These are phyloP conservation scores for Cladosporium sp. DNA, from an alignment of 2,329 filamentous ascomycete species.

Conservation along the genomic window DNA sequence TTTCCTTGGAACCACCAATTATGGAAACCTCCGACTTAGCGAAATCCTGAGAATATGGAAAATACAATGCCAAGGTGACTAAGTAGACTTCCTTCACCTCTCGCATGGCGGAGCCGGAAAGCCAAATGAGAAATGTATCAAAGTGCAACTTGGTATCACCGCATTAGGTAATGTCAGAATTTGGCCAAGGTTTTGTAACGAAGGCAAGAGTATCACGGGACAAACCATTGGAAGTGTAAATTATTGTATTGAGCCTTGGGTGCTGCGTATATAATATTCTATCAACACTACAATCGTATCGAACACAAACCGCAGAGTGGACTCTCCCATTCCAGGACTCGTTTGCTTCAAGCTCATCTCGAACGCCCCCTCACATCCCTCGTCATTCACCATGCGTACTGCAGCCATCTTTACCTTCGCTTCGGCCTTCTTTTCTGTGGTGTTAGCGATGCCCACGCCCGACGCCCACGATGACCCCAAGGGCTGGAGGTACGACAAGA, in stretches of 20 bases:
- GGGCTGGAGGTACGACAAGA: too few relatives aligned
- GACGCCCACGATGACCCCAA: background rate
- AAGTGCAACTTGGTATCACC: background rate
- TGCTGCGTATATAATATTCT: too few relatives aligned
- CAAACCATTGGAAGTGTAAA: too few relatives aligned
- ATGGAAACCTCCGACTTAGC: background rate
- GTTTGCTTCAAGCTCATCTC: too few relatives aligned
- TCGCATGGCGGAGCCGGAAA: background rate
- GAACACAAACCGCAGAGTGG: too few relatives aligned
- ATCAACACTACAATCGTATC: too few relatives aligned
- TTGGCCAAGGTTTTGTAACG: background rate
- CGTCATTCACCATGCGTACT: too few relatives aligned
- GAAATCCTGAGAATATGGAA: background rate
- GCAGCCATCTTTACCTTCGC: too few relatives aligned
- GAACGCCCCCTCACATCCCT: too few relatives aligned
- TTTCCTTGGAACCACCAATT: background rate
- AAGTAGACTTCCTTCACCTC: background rate
- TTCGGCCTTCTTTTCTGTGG: background rate
- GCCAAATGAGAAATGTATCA: background rate
- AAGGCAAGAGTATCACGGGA: too few relatives aligned
- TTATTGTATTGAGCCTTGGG: too few relatives aligned
- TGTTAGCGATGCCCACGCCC: constrained; percentile 19
- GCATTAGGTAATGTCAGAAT: background rate
- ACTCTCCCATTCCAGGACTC: too few relatives aligned
- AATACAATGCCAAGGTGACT: background rate